These are phyloP conservation scores for Beta lomatogona DNA, from an alignment of 179 eudicot species.

Conservation along the genomic window DNA sequence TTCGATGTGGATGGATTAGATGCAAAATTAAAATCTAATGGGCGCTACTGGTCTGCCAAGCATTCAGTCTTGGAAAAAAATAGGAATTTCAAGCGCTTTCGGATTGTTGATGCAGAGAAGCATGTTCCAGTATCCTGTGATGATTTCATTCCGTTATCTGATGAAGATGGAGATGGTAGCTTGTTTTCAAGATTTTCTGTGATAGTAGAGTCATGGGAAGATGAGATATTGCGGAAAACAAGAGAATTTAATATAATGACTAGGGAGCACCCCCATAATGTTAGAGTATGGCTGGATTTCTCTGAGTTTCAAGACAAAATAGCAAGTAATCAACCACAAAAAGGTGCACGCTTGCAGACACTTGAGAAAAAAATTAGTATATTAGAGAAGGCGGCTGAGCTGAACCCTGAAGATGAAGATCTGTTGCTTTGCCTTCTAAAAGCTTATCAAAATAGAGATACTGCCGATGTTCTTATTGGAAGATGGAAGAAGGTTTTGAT, in stretches of 20 bases:
- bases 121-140: constrained; percentile 25
- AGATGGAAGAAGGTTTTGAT: constrained; percentile 90
- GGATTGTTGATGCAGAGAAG: constrained; percentile 52
- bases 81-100: constrained; percentile 66
- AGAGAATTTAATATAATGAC: constrained; percentile 85
- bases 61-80: constrained; percentile 74
- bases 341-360: constrained; percentile 91
- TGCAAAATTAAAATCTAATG: constrained; percentile 57
- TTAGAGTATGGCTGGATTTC: constrained; percentile 72
- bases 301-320: constrained; percentile 94
- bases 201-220: constrained; percentile 97
- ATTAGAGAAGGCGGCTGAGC: constrained; percentile 89
- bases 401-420: constrained; percentile 87
- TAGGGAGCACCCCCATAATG: constrained; percentile 86
- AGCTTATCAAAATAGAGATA: constrained; percentile 77
- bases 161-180: constrained; percentile 36
- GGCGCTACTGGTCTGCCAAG: constrained; percentile 93
- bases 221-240: constrained; percentile 82
- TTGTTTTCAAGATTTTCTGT: constrained; percentile 33
- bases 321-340: constrained; percentile 83
- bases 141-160: constrained; percentile 65
- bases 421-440: constrained; percentile 68
- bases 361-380: constrained; percentile 97
- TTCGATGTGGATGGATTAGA: constrained; percentile 71
- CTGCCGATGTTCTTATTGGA: constrained; percentile 62